Evolutionary conservation across 139 green algal genomes (phyloP), one percentile per base, ranked within the genome.

Genomic region (Haematococcus lacustris): DNA sequence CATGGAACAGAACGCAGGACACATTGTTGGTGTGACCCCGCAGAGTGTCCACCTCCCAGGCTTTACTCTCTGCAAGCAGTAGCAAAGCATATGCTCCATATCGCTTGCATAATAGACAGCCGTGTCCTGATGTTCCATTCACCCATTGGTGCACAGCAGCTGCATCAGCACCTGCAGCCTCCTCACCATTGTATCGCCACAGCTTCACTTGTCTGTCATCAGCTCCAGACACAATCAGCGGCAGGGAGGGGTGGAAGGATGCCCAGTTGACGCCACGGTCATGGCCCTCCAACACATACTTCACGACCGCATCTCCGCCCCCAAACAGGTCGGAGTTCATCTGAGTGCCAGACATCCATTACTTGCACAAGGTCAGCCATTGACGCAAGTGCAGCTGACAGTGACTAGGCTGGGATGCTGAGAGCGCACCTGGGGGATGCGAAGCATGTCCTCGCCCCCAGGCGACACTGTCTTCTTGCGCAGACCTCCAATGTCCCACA

Each of bases 21-120:
- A 99, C 96, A 74, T 99, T 99, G 93, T 99, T 99, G 59, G 97
- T 93, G 86, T 99, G 96, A n/a, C 96, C 96, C 0, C 96, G 86
- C 78, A 99, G 83, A 0, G 96, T 98, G 86, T 99, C 96, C 71
- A 99, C 95, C 87, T 99, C 96, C 96, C 96, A 99, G 3, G 95
- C 95, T 85, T 98, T 98, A 75, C 86, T 98, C 80, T 99, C 94
- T 93, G 82, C 67, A 47, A n/a, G n/a, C n/a, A n/a, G n/a, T n/a
- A n/a, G n/a, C n/a, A n/a, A n/a, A n/a, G n/a, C n/a, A n/a, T n/a
- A n/a, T n/a, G n/a, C n/a, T n/a, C n/a, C n/a, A n/a, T n/a, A n/a
- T n/a, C n/a, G n/a, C n/a, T n/a, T n/a, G n/a, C n/a, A n/a, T n/a
- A n/a, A n/a, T n/a, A n/a, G n/a, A n/a, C n/a, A n/a, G n/a, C n/a